These are phyloP conservation scores for Penicillium sp. DNA, from an alignment of 2,329 filamentous ascomycete genomes.

Conservation along the genomic window DNA sequence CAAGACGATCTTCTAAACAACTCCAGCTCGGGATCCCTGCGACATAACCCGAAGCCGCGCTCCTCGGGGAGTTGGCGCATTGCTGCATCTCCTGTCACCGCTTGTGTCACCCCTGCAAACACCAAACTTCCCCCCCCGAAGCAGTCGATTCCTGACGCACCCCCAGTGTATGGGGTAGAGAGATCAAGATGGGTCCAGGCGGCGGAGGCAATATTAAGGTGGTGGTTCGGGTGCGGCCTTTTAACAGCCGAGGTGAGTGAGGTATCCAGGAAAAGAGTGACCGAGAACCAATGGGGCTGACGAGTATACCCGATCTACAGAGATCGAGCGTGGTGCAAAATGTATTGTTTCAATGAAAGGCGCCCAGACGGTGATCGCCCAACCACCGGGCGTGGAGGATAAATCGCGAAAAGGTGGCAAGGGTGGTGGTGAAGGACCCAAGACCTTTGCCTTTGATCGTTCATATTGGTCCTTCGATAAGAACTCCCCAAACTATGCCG, in stretches of 20 bases:
- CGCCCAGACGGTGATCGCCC: slow-evolving; percentile 81
- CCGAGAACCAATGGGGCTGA: slow-evolving; percentile 5
- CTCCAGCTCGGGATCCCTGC: slow-evolving; percentile 5
- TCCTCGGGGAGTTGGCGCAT: slow-evolving; percentile 36
- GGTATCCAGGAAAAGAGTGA: background rate
- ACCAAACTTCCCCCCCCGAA: background rate
- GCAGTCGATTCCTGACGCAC: slow-evolving; percentile 13
- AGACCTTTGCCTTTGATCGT: slow-evolving; percentile 92
- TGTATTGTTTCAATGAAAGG: slow-evolving; percentile 97
- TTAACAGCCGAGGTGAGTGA: slow-evolving; percentile 83
- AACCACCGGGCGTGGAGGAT: slow-evolving; percentile 64
- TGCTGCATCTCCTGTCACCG: slow-evolving; percentile 24
- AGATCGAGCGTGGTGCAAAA: slow-evolving; percentile 88
- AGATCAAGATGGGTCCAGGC: slow-evolving; percentile 61
- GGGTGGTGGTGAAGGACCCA: slow-evolving; percentile 66
- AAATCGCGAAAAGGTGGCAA: slow-evolving; percentile 60
- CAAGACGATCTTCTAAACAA: background rate
- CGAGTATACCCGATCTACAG: slow-evolving; percentile 47
- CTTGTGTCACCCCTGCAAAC: slow-evolving; percentile 16
- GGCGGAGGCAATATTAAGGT: slow-evolving; percentile 99
- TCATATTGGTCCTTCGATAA: slow-evolving; percentile 98
- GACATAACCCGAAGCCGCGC: slow-evolving; percentile 26
- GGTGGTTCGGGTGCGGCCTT: slow-evolving; percentile 93
- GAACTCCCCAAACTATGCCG: slow-evolving; percentile 77
- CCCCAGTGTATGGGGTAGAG: slow-evolving; percentile 39